These are phyloP conservation scores for Annulohypoxylon nitens DNA, from an alignment of 495 filamentous ascomycete genomes.

Conservation along the genomic window DNA sequence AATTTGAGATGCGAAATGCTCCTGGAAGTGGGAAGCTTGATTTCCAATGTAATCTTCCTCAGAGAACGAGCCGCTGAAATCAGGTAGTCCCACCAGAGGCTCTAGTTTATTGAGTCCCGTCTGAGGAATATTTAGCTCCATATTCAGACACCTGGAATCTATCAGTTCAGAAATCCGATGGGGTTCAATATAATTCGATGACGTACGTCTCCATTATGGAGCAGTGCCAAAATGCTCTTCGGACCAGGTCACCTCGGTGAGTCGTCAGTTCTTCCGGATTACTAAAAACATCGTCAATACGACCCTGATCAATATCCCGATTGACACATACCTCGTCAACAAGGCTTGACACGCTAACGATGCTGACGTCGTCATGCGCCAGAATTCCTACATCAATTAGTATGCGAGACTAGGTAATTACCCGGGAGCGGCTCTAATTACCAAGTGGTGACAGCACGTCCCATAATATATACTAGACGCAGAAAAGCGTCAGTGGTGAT, in stretches of 20 bases:
- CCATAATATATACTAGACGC: constrained; percentile 65
- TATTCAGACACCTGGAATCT: constrained; percentile 59
- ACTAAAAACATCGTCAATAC: constrained; percentile 48
- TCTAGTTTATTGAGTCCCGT: constrained; percentile 67
- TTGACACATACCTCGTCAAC: constrained; percentile 59
- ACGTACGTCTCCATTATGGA: constrained; percentile 69
- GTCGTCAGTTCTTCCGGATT: constrained; percentile 63
- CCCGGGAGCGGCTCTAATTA: constrained; percentile 42
- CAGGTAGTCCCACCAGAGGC: constrained; percentile 63
- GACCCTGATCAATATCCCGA: neutral
- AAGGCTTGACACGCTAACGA: constrained; percentile 67
- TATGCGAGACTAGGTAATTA: constrained; percentile 13
- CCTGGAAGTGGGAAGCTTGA: constrained; percentile 65
- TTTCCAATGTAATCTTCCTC: constrained; percentile 63
- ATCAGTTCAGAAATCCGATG: constrained; percentile 13
- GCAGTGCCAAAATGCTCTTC: constrained; percentile 70
- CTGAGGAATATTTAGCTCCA: constrained; percentile 68
- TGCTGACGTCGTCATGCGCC: constrained; percentile 66
- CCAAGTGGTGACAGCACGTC: constrained; percentile 63
- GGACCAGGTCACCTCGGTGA: constrained; percentile 63
- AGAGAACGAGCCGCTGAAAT: constrained; percentile 61
- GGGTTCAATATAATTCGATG: neutral
- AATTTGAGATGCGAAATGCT: constrained; percentile 70
- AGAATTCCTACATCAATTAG: constrained; percentile 64
- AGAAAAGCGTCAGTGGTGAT: constrained; percentile 16